Evolutionary conservation across 2,329 filamentous ascomycete species (phyloP).

Genomic region (Geosmithia flava): DNA sequence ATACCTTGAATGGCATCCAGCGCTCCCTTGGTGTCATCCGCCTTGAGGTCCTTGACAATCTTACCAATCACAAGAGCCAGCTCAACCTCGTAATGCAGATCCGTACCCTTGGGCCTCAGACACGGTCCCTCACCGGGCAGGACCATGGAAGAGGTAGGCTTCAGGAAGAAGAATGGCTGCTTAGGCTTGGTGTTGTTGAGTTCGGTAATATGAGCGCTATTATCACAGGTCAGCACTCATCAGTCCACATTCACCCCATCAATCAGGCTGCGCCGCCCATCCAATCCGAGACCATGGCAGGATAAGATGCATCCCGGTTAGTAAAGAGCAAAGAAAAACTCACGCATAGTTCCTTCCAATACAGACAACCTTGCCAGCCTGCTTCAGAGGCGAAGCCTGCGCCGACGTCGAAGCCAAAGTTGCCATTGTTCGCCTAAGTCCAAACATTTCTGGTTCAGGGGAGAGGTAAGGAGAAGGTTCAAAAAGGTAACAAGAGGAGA

Average conservation of each 20-base stretch:
- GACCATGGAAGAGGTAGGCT: conserved; percentile 79
- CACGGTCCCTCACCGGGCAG: conserved; percentile 68
- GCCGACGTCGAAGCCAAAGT: conserved; percentile 29
- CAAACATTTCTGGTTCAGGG: conserved; percentile 15
- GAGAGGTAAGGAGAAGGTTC: not conserved
- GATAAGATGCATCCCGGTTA: not conserved
- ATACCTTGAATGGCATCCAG: conserved; percentile 70
- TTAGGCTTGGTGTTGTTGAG: conserved; percentile 78
- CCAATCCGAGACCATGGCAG: not conserved
- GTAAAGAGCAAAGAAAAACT: conserved; percentile 17
- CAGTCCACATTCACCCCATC: not conserved
- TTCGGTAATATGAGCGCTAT: conserved; percentile 83
- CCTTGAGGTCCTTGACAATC: conserved; percentile 61
- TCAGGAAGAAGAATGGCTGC: conserved; percentile 98
- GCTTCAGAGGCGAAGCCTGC: conserved; percentile 33
- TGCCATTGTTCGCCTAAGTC: conserved; percentile 22
- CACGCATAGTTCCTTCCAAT: conserved; percentile 95
- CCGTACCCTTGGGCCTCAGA: conserved; percentile 69
- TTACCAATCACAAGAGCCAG: conserved; percentile 82
- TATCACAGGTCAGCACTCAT: not conserved
- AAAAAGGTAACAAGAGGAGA: not conserved
- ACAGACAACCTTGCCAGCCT: conserved; percentile 70
- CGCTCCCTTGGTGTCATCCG: conserved; percentile 62
- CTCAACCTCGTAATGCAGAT: conserved; percentile 91
- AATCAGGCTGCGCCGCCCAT: too few species aligned